Percentiles rank a stretch among this genome's conserved stretches.
Evolutionary conservation across 2,329 filamentous ascomycete genomes (phyloP).

Genomic region (Sporothrix euskadiensis): DNA sequence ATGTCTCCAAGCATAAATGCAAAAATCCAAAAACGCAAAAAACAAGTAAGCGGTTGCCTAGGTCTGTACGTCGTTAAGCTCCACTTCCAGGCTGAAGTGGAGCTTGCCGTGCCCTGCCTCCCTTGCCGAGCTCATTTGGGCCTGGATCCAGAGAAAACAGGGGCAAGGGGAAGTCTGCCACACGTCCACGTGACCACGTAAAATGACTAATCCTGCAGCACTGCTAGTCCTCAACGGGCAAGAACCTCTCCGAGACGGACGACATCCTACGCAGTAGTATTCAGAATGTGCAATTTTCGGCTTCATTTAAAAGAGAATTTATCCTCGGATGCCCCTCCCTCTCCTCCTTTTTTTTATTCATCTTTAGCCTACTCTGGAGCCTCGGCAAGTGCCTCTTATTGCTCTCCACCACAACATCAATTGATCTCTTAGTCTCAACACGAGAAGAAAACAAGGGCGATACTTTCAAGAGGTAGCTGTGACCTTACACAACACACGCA

Average conservation of each 20-base stretch:
- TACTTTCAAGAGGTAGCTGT: not conserved
- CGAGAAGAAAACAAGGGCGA: not conserved
- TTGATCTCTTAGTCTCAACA: not conserved
- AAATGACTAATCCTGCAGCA: not conserved
- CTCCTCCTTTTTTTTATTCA: not conserved
- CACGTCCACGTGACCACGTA: not conserved
- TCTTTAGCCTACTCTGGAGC: not conserved
- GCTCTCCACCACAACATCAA: not conserved
- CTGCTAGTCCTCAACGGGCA: not conserved
- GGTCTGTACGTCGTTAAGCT: not conserved
- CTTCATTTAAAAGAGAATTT: not conserved
- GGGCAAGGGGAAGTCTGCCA: too few relatives aligned
- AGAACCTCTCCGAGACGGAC: not conserved
- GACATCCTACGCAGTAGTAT: constrained; percentile 19
- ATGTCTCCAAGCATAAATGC: too few relatives aligned
- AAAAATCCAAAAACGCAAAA: too few relatives aligned
- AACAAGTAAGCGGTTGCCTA: too few relatives aligned
- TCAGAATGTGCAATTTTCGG: constrained; percentile 58
- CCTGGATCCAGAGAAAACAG: too few relatives aligned
- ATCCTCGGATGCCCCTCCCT: not conserved
- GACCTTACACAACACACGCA: constrained; percentile 17
- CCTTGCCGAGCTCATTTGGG: too few relatives aligned
- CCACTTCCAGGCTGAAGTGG: too few relatives aligned
- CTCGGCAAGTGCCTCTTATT: not conserved
- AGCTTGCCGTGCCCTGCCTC: not conserved